A percentile compares a stretch with the other conserved stretches of the same genome.
Conservation (phyloP, 2,329 filamentous ascomycete genomes). For the Colletotrichum kahawae region DNA sequence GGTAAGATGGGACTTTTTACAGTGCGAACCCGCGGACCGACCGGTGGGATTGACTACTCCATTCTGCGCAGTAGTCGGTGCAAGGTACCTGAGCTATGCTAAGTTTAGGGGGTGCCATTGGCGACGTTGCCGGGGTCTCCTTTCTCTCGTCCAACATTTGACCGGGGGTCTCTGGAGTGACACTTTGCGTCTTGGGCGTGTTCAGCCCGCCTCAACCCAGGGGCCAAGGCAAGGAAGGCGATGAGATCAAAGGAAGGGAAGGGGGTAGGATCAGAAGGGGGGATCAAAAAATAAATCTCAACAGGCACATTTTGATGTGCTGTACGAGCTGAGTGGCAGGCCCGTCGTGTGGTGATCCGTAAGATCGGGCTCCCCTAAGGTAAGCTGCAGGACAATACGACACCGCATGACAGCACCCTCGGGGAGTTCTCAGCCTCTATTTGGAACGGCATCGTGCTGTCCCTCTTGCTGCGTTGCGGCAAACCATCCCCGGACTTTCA, state of each 20-base stretch:
- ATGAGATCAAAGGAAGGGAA: not conserved
- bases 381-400: not conserved
- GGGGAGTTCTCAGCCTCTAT: not conserved
- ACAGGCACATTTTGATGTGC: not conserved
- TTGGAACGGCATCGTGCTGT: not conserved
- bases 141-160: not conserved
- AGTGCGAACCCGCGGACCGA: not conserved
- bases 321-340: not conserved
- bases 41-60: not conserved
- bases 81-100: not conserved
- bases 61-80: not conserved
- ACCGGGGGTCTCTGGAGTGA: not conserved
- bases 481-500: not conserved
- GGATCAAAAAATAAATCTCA: not conserved
- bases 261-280: not conserved
- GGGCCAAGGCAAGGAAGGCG: slow-evolving; percentile 4
- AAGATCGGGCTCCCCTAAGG: not conserved
- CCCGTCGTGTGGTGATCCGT: not conserved
- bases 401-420: not conserved
- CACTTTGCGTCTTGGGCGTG: slow-evolving; percentile 8
- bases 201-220: slow-evolving; percentile 10
- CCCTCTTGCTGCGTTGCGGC: not conserved
- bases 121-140: slow-evolving; percentile 6
- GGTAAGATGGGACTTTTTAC: not conserved
- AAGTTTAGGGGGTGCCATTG: not conserved